A percentile compares a stretch with the other conserved stretches of the same genome.
Evolutionary conservation across 1,284 basidiomycete genomes (phyloP).

Genomic region (Paramarasmius palmivorus): DNA sequence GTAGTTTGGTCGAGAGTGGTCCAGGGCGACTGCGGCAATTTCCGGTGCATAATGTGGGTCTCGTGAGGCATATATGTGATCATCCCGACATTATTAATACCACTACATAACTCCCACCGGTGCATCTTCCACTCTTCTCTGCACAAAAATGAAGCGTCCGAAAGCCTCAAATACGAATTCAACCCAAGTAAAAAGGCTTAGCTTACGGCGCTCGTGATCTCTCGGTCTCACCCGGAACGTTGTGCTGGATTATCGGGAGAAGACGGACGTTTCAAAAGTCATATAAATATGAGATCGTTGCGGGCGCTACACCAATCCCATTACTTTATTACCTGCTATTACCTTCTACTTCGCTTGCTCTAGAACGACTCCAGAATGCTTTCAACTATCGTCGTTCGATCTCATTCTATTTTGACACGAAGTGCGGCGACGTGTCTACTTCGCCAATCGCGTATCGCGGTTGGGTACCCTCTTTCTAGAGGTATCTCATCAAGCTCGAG

Average conservation of each 20-base stretch:
- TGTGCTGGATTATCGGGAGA: background rate
- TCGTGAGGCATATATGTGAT: no score
- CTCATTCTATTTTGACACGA: background rate
- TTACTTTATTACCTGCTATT: background rate
- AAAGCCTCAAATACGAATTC: no score
- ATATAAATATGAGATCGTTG: background rate
- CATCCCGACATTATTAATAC: no score
- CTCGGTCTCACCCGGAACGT: background rate
- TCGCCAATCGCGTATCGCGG: background rate
- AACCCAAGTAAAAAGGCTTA: background rate
- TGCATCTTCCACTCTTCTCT: no score
- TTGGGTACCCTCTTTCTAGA: background rate
- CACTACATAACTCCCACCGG: no score
- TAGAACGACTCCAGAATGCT: background rate
- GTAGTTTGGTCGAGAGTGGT: no score
- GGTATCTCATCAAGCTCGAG: background rate
- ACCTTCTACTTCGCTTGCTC: background rate
- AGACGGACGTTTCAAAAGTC: background rate
- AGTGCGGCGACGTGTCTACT: no score
- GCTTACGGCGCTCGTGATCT: background rate
- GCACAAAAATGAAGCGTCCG: no score
- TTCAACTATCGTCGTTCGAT: background rate
- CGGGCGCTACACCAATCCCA: background rate
- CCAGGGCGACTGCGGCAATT: no score
- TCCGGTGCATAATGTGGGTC: no score